Evolutionary conservation across 2,329 filamentous ascomycete genomes (phyloP).

Genomic region (Juglanconis oblonga): DNA sequence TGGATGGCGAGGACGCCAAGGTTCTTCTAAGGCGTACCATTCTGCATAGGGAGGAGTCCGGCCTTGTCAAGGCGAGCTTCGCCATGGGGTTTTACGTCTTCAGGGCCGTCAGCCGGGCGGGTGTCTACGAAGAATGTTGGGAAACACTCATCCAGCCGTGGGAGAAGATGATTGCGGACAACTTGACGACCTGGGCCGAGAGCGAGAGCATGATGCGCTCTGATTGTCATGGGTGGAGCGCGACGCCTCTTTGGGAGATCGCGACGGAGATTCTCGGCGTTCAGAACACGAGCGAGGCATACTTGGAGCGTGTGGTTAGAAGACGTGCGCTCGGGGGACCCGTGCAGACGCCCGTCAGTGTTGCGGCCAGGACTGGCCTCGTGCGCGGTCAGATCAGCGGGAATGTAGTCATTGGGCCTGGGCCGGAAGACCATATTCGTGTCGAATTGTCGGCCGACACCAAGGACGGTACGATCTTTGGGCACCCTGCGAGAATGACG

Average conservation of each 20-base stretch:
- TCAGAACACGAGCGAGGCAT: neutral
- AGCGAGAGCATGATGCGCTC: constrained; percentile 23
- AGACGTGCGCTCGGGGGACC: neutral
- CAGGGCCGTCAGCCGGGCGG: constrained; percentile 21
- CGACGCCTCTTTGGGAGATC: constrained; percentile 23
- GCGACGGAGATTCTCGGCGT: constrained; percentile 19
- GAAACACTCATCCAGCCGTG: constrained; percentile 20
- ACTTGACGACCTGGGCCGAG: constrained; percentile 27
- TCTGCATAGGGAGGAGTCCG: neutral
- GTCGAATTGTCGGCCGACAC: neutral
- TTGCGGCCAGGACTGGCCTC: neutral
- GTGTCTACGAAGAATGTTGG: constrained; percentile 22
- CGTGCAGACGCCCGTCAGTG: neutral
- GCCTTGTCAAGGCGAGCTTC: constrained; percentile 20
- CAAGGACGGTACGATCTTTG: neutral
- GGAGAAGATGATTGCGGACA: constrained; percentile 22
- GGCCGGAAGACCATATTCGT: neutral
- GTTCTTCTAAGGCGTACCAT: constrained; percentile 18
- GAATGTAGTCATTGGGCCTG: neutral
- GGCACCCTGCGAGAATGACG: neutral
- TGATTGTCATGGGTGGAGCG: constrained; percentile 26
- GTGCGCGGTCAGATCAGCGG: neutral
- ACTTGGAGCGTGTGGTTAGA: neutral
- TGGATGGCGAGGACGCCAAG: constrained; percentile 16
- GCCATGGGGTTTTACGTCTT: constrained; percentile 25